A percentile compares a stretch with the other conserved stretches of the same genome.
phyloP scores from a whole-genome alignment of 768 basidiomycete genomes.

The Pleurotus ostreatus region DNA sequence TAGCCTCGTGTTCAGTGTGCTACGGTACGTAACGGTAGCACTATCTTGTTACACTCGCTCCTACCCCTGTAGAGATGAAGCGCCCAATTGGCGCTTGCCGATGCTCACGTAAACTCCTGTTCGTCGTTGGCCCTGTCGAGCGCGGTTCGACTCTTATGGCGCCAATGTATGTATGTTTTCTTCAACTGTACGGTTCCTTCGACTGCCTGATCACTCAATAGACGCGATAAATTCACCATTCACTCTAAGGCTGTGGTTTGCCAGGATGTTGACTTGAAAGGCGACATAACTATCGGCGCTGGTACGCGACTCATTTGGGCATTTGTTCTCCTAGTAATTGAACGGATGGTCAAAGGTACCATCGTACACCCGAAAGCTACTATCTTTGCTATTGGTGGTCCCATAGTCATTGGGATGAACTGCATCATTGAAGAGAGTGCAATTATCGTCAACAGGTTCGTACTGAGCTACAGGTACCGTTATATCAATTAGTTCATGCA shows the following conservation, averaged over 20 bases:
- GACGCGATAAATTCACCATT: constrained; percentile 86
- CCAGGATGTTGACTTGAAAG: constrained; percentile 91
- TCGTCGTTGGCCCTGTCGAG: too few species aligned
- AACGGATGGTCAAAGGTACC: constrained; percentile 43
- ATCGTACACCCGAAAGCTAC: constrained; percentile 94
- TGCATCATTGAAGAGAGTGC: constrained; percentile 92
- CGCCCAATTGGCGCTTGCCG: too few species aligned
- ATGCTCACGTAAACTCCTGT: too few species aligned
- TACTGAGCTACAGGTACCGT: not conserved
- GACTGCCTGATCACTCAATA: constrained; percentile 20
- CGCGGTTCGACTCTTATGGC: too few species aligned
- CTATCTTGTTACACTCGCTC: too few species aligned
- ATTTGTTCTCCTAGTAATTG: not conserved
- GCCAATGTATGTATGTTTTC: too few species aligned
- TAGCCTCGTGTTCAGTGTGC: too few species aligned
- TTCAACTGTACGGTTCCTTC: too few species aligned
- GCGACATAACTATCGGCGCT: constrained; percentile 89
- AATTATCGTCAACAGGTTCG: constrained; percentile 83
- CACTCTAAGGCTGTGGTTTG: constrained; percentile 90
- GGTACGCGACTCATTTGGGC: constrained; percentile 35
- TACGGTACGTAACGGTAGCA: too few species aligned
- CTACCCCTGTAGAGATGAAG: too few species aligned
- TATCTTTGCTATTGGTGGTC: constrained; percentile 86
- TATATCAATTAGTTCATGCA: not conserved
- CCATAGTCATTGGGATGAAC: constrained; percentile 83